phyloP scores from a whole-genome alignment of 2,329 filamentous ascomycete genomes.

The Verticillium zaregamsianum region DNA sequence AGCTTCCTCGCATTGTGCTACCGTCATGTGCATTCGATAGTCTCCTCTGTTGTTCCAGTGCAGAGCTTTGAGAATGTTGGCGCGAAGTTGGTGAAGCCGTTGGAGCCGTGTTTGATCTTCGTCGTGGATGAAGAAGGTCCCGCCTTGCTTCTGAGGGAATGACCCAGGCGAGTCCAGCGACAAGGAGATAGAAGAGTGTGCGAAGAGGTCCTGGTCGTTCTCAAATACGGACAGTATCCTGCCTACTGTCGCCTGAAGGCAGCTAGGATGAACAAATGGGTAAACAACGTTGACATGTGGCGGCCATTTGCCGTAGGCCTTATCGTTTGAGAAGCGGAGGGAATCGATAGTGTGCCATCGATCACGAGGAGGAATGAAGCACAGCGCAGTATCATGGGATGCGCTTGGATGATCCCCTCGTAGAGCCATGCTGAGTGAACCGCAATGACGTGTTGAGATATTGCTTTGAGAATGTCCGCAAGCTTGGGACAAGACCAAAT shows the following conservation, averaged over 20 bases:
- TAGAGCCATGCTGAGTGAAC: constrained; percentile 2
- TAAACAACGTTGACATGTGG: constrained; percentile 65
- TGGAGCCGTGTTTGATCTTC: constrained; percentile 13
- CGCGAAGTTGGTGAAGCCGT: constrained; percentile 27
- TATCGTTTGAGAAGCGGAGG: constrained; percentile 60
- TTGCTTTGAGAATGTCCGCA: too few relatives aligned
- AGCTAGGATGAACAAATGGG: constrained; percentile 53
- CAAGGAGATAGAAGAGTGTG: constrained; percentile 14
- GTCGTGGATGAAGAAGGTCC: constrained; percentile 44
- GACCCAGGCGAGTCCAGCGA: constrained; percentile 35
- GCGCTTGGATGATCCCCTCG: not conserved
- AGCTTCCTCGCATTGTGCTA: constrained; percentile 52
- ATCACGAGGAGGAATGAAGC: constrained; percentile 49
- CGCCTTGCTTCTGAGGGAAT: constrained; percentile 45
- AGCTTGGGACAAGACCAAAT: too few relatives aligned
- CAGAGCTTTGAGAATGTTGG: constrained; percentile 29
- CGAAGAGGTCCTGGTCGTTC: not conserved
- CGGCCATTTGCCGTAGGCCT: constrained; percentile 57
- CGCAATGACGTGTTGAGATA: too few relatives aligned
- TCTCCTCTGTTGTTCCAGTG: constrained; percentile 18
- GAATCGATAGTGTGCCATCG: constrained; percentile 46
- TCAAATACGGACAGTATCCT: constrained; percentile 25
- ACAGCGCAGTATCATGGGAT: constrained; percentile 57
- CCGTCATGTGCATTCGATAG: constrained; percentile 51
- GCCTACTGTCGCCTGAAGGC: constrained; percentile 37